Conservation (phyloP, 371 early-diverging fungal genomes). For the Lichtheimia ornata region DNA sequence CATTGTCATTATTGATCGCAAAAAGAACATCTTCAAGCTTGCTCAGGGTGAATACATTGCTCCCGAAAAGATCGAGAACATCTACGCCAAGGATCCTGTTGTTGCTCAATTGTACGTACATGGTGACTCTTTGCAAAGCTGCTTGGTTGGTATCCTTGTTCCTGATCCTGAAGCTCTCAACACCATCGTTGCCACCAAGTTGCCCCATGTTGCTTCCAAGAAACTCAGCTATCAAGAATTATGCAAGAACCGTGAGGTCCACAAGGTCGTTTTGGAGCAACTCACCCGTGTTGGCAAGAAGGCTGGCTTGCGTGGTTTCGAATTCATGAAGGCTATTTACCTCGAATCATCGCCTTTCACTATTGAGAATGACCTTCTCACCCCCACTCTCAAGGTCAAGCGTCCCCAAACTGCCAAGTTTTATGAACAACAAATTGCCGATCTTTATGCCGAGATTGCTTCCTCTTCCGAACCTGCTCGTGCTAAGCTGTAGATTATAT, state of each 20-base stretch:
- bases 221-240: slow-evolving; percentile 47
- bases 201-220: slow-evolving; percentile 8
- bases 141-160: slow-evolving; percentile 84
- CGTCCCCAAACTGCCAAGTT: slow-evolving; percentile 68
- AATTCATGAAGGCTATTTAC: slow-evolving; percentile 53
- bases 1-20: slow-evolving; percentile 88
- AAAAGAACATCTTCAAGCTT: slow-evolving; percentile 98
- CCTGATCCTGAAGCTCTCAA: slow-evolving; percentile 71
- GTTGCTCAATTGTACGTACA: slow-evolving; percentile 77
- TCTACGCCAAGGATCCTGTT: slow-evolving; percentile 54
- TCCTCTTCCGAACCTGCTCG: slow-evolving; percentile 11
- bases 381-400: slow-evolving; percentile 79
- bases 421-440: slow-evolving; percentile 62
- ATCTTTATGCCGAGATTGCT: slow-evolving; percentile 54
- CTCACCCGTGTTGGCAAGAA: slow-evolving; percentile 61
- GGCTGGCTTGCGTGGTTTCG: slow-evolving; percentile 61
- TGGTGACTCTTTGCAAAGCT: slow-evolving; percentile 83
- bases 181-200: slow-evolving; percentile 25
- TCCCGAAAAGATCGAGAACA: slow-evolving; percentile 93
- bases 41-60: slow-evolving; percentile 95
- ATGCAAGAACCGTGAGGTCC: slow-evolving; percentile 60
- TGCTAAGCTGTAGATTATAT: slow-evolving; percentile 21
- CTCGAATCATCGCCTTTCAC: slow-evolving; percentile 59
- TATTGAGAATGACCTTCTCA: slow-evolving; percentile 61
- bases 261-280: slow-evolving; percentile 58